Conservation (phyloP, 306 rosid species). For the Elaeagnus macrophylla region DNA sequence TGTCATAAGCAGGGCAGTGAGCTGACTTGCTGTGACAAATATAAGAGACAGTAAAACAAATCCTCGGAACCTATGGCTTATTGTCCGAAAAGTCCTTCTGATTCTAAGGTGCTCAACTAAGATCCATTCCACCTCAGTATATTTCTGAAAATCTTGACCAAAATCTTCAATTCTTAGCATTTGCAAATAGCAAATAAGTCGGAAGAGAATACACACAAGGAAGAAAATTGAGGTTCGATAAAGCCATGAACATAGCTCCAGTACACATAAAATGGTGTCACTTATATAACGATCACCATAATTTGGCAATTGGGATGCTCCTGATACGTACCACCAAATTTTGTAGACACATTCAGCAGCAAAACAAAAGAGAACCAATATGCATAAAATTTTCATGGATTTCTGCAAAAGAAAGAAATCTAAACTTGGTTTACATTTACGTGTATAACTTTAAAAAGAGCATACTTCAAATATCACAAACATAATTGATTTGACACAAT, state of each 20-base stretch:
- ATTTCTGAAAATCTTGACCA: conserved; percentile 47
- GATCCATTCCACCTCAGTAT: conserved; percentile 60
- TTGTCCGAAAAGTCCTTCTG: conserved; percentile 46
- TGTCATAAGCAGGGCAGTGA: conserved; percentile 47
- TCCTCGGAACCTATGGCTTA: conserved; percentile 74
- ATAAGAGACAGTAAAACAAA: conserved; percentile 59
- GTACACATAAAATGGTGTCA: conserved; percentile 26
- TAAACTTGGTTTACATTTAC: not conserved
- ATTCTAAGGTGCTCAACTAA: conserved; percentile 54
- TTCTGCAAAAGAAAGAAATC: conserved; percentile 34
- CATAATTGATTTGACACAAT: too few species aligned
- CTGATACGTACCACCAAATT: conserved; percentile 84
- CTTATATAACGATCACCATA: conserved; percentile 48
- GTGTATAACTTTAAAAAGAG: too few species aligned
- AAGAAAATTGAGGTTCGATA: conserved; percentile 81
- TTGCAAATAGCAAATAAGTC: conserved; percentile 60
- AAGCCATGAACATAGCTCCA: conserved; percentile 81
- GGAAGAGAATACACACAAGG: conserved; percentile 65
- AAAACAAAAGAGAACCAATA: conserved; percentile 52
- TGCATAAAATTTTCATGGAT: conserved; percentile 47
- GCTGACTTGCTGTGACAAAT: conserved; percentile 77
- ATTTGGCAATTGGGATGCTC: conserved; percentile 50
- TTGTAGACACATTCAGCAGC: conserved; percentile 57
- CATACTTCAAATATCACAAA: too few species aligned
- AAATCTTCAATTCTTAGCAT: conserved; percentile 60